phyloP scores from a whole-genome alignment of 257 asterid genomes.

The Verbena officinalis region DNA sequence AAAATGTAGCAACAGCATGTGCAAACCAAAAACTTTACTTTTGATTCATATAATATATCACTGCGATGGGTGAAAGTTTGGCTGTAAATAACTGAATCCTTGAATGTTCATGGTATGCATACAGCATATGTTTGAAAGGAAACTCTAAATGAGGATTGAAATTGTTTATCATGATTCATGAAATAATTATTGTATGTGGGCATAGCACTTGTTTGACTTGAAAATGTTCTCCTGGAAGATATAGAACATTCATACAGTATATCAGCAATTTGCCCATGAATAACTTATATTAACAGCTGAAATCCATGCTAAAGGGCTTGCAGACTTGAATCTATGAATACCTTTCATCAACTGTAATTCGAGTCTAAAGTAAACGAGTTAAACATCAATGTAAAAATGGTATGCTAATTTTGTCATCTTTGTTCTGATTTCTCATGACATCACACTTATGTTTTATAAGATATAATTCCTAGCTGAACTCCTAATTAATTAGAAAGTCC shows the following conservation, averaged over 20 bases:
- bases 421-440: constrained; percentile 7
- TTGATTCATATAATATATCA: too few relatives aligned
- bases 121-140: not conserved
- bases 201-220: not conserved
- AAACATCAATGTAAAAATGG: not conserved
- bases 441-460: not conserved
- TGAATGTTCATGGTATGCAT: too few relatives aligned
- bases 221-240: not conserved
- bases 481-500: constrained; percentile 1
- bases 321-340: not conserved
- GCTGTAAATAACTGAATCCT: too few relatives aligned
- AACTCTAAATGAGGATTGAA: not conserved
- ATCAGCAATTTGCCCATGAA: not conserved
- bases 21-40: too few relatives aligned
- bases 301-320: constrained; percentile 9
- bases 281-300: not conserved
- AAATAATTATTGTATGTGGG: too few relatives aligned
- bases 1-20: not conserved
- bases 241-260: not conserved
- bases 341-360: constrained; percentile 8
- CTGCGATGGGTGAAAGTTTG: too few relatives aligned
- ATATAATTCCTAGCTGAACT: constrained; percentile 5
- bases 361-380: not conserved
- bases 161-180: not conserved
- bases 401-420: constrained; percentile 13